These are phyloP conservation scores for Mycena crocata DNA, from an alignment of 768 basidiomycete genomes.

Conservation along the genomic window DNA sequence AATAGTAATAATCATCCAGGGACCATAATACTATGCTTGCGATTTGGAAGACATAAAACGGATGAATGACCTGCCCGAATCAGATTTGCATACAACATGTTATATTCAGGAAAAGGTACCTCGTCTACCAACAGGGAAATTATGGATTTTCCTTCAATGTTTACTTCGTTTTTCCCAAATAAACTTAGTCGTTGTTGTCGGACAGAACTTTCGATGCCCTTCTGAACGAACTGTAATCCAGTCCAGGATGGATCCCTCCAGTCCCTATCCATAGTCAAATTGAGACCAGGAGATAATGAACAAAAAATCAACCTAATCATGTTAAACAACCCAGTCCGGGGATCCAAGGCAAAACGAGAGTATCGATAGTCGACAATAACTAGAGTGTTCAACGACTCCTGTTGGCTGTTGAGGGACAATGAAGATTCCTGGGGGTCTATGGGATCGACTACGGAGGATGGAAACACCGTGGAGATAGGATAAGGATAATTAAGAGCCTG, in stretches of 20 bases:
- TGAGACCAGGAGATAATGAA: conserved; percentile 5
- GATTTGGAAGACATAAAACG: conserved; percentile 98
- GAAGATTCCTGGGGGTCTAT: conserved; percentile 29
- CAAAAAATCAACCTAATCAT: conserved; percentile 74
- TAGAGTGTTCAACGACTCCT: conserved; percentile 47
- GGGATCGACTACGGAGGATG: conserved; percentile 47
- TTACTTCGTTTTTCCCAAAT: conserved; percentile 89
- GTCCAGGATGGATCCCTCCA: conserved; percentile 90
- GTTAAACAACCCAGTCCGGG: conserved; percentile 81
- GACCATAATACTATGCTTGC: conserved; percentile 96
- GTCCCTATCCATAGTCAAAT: conserved; percentile 63
- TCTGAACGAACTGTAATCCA: conserved; percentile 67
- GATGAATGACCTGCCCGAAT: conserved; percentile 81
- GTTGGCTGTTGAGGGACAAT: background rate
- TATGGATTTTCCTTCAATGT: conserved; percentile 90
- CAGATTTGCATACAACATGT: conserved; percentile 5
- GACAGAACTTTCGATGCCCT: conserved; percentile 66
- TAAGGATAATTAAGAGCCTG: conserved; percentile 79
- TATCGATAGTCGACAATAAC: conserved; percentile 92
- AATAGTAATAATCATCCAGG: conserved; percentile 95
- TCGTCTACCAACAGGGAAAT: conserved; percentile 87
- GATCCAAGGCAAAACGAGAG: conserved; percentile 89
- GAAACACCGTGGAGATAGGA: conserved; percentile 84
- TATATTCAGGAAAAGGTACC: conserved; percentile 54
- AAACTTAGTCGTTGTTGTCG: conserved; percentile 76